phyloP scores from a whole-genome alignment of 495 filamentous ascomycete genomes.

The Hypoxylon subgilvum region DNA sequence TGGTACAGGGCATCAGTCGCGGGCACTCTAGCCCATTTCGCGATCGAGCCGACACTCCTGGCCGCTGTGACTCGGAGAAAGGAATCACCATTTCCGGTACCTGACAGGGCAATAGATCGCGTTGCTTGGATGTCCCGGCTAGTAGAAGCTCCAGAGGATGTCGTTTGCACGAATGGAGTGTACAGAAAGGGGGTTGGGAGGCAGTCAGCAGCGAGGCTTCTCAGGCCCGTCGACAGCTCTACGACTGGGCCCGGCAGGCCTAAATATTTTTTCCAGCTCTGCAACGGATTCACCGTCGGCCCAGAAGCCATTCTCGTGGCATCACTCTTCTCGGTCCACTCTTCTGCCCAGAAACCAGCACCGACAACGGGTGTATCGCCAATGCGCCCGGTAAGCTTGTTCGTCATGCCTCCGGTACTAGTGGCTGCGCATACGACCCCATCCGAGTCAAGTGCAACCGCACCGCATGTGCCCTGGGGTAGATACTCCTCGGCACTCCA shows the following conservation, averaged over 20 bases:
- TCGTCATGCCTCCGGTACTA: slow-evolving; percentile 86
- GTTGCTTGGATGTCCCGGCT: slow-evolving; percentile 41
- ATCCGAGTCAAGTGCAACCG: slow-evolving; percentile 74
- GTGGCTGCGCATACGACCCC: slow-evolving; percentile 81
- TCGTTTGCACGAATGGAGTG: slow-evolving; percentile 27
- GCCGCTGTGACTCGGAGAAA: slow-evolving; percentile 78
- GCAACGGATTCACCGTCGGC: slow-evolving; percentile 7
- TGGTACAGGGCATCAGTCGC: slow-evolving; percentile 59
- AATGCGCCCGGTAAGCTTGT: slow-evolving; percentile 83
- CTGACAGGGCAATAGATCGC: slow-evolving; percentile 74
- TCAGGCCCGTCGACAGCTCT: slow-evolving; percentile 47
- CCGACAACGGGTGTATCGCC: slow-evolving; percentile 88
- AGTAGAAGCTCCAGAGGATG: not conserved
- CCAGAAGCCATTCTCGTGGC: not conserved
- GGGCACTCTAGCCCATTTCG: slow-evolving; percentile 61
- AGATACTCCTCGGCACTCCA: slow-evolving; percentile 66
- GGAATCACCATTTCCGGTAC: slow-evolving; percentile 89
- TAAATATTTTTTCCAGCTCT: slow-evolving; percentile 17
- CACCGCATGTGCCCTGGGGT: slow-evolving; percentile 84
- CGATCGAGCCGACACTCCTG: slow-evolving; percentile 74
- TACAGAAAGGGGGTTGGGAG: slow-evolving; percentile 53
- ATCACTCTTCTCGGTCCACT: slow-evolving; percentile 63
- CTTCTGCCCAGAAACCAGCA: slow-evolving; percentile 89
- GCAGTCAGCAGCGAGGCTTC: slow-evolving; percentile 58
- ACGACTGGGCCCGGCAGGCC: slow-evolving; percentile 44